Base-by-base conservation (phyloP, 108 stramenopile species). In the Cyclostephanos invisitatus region DNA sequence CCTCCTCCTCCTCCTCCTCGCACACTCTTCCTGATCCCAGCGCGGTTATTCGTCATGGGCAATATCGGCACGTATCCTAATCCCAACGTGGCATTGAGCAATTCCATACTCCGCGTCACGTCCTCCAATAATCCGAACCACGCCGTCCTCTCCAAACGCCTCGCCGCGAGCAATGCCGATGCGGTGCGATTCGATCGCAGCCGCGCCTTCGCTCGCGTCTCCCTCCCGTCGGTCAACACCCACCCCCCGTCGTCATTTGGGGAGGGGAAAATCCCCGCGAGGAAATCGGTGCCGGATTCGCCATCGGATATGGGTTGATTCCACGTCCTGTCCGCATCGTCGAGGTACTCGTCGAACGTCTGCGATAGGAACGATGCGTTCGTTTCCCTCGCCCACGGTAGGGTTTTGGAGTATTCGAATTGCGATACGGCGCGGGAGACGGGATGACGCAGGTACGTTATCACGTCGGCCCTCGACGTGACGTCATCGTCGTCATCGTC, bases 111-210 rank as follows among this genome's bases (percentile, higher is more conserved):
- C 28, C 72, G 27, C 8, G 56, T 63, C 5, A 73, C 38, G 48
- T 79, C 78, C 68, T 79, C 78, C 69, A 79, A 40, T 7, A 79
- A 7, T 20, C 72, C 78, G 32, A 73, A 79, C 78, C 78, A 79
- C 14, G 38, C 42, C 32, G 78, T 79, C 29, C 50, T 22, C 27
- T 73, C 72, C 35, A 79, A 35, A 32, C 67, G 44, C 25, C 48
- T 5, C 2, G 65, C 78, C 24, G 78, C 72, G 8, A 73, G 28
- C 20, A 68, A 44, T 14, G 32, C 49, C 10, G 71, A 64, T 1
- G 72, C 78, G 7, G 72, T 73, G 27, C 66, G 48, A 38, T 79
- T 73, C 20, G 36, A 36, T 11, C 64, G 40, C 36, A 68, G 36
- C 24, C 68, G 62, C 47, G 68, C 60, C 53, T 73, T 67, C n/a